Percentiles rank a stretch among this genome's conserved stretches.
phyloP scores from a whole-genome alignment of 1,284 basidiomycete genomes.

The Gomphus sp. region DNA sequence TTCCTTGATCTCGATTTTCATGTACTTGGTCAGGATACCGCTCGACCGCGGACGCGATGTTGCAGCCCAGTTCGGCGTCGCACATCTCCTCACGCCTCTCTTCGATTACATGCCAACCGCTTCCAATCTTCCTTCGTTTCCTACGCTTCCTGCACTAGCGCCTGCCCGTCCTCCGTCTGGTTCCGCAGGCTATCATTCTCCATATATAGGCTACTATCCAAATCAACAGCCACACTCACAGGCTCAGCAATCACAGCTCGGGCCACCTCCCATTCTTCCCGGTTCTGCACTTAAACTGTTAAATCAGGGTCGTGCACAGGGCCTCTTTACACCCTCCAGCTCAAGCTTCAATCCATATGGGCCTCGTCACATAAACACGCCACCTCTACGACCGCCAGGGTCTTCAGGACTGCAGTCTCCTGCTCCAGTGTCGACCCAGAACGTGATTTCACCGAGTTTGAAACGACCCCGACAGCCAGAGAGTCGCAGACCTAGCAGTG shows the following conservation, averaged over 20 bases:
- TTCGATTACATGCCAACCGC: constrained; percentile 81
- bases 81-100: constrained; percentile 74
- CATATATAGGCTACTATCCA: constrained; percentile 9
- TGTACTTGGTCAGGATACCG: constrained; percentile 62
- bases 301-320: constrained; percentile 78
- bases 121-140: constrained; percentile 10
- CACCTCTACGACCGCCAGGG: constrained; percentile 6
- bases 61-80: constrained; percentile 84
- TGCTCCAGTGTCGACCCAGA: constrained; percentile 4
- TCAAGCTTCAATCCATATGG: constrained; percentile 26
- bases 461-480: constrained; percentile 12
- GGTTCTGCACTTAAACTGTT: constrained; percentile 63
- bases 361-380: constrained; percentile 3
- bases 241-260: constrained; percentile 35
- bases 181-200: constrained; percentile 4
- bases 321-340: constrained; percentile 74
- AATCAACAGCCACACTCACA: constrained; percentile 2
- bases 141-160: constrained; percentile 39
- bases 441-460: neutral
- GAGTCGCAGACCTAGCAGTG: constrained; percentile 10
- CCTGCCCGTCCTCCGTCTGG: constrained; percentile 19
- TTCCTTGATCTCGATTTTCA: neutral
- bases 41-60: constrained; percentile 85
- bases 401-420: constrained; percentile 10
- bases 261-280: constrained; percentile 71